Evolutionary conservation across 805 yeast species (phyloP), one percentile per base, ranked within the genome.

Genomic region (Metschnikowia drakensbergensis): DNA sequence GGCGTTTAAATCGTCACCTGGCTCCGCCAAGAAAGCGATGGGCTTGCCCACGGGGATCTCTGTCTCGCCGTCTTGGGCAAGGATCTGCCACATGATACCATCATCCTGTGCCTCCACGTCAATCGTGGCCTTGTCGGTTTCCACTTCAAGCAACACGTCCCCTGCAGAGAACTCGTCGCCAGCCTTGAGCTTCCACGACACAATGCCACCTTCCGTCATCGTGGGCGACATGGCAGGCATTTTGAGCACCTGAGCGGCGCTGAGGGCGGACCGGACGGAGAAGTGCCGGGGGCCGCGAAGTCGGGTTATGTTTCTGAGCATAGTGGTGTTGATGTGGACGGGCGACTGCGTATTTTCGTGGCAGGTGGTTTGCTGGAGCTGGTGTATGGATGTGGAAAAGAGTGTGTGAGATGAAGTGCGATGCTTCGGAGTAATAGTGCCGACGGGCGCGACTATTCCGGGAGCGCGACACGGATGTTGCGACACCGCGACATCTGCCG

Each of bases 161-260:
- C 99, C 99, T 6, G 95, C 79, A 30, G 72, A 62, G 68, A 86
- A 92, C 3, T 74, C 47, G 3, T 88, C 94, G 28, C 85, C 85
- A 33, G 67, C 52, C 65, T 90, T 83, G 60, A 83, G 75, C 64
- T 88, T 87, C 99, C 99, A 92, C 47, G 82, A 76, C 9, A 89
- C 88, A 54, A 92, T 79, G 5, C 96, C 97, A 36, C 99, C 99
- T 63, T 84, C 88, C 29, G 90, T 89, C 99, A 92, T 92, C 5
- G 99, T 92, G 37, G 99, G 99, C 4, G 97, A 91, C 97, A 92
- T 88, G 26, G 99, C 97, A 3, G 99, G 99, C 98, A 92, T 92
- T 46, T 76, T 83, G 71, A 88, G 89, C 33, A 73, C 67, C 22
- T 71, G 62, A 4, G 79, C 81, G 2, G 69, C 76, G 36, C 46